Conservation (phyloP, 2,329 filamentous ascomycete genomes). For the Plenodomus lindquistii region DNA sequence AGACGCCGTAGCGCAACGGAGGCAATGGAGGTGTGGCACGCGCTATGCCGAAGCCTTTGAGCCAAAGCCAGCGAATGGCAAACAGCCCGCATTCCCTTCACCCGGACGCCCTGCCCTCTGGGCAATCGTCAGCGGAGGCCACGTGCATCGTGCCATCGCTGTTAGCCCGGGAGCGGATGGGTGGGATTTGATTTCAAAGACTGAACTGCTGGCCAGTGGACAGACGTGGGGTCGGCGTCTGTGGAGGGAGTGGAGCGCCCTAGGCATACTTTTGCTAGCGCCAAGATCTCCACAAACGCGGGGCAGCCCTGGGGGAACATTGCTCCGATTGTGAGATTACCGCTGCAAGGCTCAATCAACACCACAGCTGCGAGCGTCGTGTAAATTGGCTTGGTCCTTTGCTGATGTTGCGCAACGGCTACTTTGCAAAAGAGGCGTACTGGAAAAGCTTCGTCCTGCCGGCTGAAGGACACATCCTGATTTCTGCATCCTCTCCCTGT, state of each 20-base stretch:
- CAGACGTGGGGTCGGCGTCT: constrained; percentile 1
- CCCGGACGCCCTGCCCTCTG: constrained; percentile 23
- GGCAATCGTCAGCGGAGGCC: constrained; percentile 19
- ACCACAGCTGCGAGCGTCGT: constrained; percentile 7
- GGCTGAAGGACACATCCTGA: constrained; percentile 17
- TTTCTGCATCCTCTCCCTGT: constrained; percentile 24
- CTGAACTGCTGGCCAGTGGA: neutral
- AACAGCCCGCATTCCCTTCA: constrained; percentile 33
- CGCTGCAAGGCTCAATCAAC: constrained; percentile 10
- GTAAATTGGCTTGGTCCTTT: neutral
- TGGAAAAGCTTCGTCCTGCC: constrained; percentile 34
- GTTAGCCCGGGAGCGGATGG: constrained; percentile 10
- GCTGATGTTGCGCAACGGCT: constrained; percentile 3
- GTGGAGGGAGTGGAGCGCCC: constrained; percentile 3
- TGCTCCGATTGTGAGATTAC: neutral
- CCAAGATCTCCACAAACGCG: constrained; percentile 6
- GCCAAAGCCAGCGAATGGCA: constrained; percentile 31
- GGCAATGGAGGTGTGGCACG: constrained; percentile 7
- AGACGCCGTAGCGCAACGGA: neutral
- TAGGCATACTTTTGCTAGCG: neutral
- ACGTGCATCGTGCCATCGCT: neutral
- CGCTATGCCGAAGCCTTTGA: too few species aligned
- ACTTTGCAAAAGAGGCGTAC: constrained; percentile 10
- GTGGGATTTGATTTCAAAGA: constrained; percentile 11
- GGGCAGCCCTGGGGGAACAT: constrained; percentile 3